Evolutionary conservation across 768 basidiomycete genomes (phyloP), one percentile per base, ranked within the genome.

Genomic region (Hygrophorus russula): DNA sequence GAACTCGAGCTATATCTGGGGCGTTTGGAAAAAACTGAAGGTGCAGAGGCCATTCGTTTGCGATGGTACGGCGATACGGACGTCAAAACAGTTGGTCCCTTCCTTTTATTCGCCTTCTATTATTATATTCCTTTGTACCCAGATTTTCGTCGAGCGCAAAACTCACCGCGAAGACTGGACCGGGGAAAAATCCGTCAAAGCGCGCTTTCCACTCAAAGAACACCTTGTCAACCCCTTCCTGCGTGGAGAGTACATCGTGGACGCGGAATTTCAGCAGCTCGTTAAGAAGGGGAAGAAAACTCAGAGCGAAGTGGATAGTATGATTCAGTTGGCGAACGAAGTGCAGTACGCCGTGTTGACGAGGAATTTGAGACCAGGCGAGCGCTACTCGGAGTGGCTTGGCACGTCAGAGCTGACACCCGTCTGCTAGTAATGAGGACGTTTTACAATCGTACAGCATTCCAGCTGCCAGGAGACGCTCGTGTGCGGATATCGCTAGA

Each of bases 141-240:
- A 87, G 82, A 86, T 90, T 31, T 90, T 86, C 51, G 81, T 90
- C 14, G 86, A 90, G 62, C 82, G 86, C 33, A 90, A 90, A 62
- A 90, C 86, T 0, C 86, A 99, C 58, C 78, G 92, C 43, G 96
- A 99, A 62, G 96, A 99, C 56, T 99, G 96, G 96, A 98, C 94
- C 0, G 96, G 96, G 28, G 94, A 99, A 62, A 97, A 97, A 62
- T 92, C 89, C 8, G 93, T 98, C 57, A 99, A 97, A 63, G 87
- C 92, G 11, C 85, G 93, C 9, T 97, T 98, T 66, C 80, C 88
- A 2, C 81, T 99, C 59, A 92, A 94, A 58, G 94, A 97, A 58
- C 79, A 90, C 48, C 77, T 86, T 36, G 82, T 98, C 52, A 94
- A 97, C 56, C 80, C 84, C 12, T 99, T 91, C 69, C 63, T 96